phyloP scores from a whole-genome alignment of 441 rosid species.

The Euphorbia celastroides region DNA sequence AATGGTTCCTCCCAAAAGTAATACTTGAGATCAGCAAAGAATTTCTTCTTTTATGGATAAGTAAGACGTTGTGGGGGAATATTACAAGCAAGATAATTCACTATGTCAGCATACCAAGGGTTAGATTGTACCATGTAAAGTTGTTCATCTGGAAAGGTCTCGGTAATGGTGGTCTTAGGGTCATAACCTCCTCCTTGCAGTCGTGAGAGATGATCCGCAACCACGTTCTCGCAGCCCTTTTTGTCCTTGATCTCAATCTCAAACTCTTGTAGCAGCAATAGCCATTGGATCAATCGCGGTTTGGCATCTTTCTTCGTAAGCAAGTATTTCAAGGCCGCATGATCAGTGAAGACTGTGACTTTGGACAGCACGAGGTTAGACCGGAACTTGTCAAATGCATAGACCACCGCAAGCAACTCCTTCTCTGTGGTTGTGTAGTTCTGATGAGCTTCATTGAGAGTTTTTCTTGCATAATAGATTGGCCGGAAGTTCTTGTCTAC shows the following conservation, averaged over 20 bases:
- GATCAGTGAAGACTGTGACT: not conserved
- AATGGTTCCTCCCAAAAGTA: not conserved
- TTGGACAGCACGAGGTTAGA: not conserved
- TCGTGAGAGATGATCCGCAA: not conserved
- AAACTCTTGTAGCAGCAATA: not conserved
- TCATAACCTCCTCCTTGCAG: not conserved
- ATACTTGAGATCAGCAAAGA: not conserved
- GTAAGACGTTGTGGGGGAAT: not conserved
- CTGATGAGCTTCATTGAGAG: not conserved
- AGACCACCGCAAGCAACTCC: not conserved
- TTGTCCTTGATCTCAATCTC: not conserved
- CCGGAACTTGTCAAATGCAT: not conserved
- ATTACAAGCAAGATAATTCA: not conserved
- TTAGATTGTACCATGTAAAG: not conserved
- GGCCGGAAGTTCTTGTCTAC: not conserved
- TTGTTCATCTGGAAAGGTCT: not conserved
- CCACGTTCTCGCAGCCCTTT: not conserved
- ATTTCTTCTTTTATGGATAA: not conserved
- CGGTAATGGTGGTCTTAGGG: not conserved
- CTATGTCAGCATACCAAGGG: not conserved
- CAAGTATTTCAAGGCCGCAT: not conserved
- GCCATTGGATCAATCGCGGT: not conserved
- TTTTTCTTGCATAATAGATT: not conserved
- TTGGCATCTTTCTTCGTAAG: not conserved
- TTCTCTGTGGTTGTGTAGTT: constrained; percentile 2